These are phyloP conservation scores for Annulohypoxylon bovei DNA, from an alignment of 495 filamentous ascomycete genomes.

Conservation along the genomic window DNA sequence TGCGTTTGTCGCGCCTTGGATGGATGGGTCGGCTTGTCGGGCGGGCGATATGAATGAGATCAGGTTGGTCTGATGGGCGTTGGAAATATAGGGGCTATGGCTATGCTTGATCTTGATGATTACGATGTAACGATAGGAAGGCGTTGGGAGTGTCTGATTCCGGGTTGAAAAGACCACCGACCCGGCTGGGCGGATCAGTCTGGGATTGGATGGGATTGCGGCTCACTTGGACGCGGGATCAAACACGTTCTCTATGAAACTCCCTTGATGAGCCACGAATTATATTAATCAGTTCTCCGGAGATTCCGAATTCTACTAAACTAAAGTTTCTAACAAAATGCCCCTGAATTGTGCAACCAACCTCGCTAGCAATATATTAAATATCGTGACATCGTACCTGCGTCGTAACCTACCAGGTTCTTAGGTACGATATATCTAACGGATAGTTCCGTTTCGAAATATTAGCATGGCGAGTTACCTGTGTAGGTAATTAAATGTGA, in stretches of 20 bases:
- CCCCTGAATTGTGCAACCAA: background rate
- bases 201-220: background rate
- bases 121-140: background rate
- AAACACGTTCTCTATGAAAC: background rate
- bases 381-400: background rate
- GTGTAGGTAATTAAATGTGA: background rate
- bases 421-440: background rate
- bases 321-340: no score
- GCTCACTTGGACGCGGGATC: background rate
- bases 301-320: background rate
- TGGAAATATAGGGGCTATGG: background rate
- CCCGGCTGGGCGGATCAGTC: background rate
- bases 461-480: no score
- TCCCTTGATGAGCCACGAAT: background rate
- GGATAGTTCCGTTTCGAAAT: background rate
- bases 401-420: background rate
- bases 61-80: background rate
- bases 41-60: background rate
- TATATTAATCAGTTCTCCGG: background rate
- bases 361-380: background rate
- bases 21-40: conserved; percentile 2
- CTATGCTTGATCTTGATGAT: background rate
- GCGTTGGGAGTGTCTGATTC: background rate
- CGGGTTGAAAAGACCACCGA: background rate
- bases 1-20: conserved; percentile 3